Base-by-base conservation (phyloP, 2,329 filamentous ascomycete genomes). In the Fragosphaeria purpurea region DNA sequence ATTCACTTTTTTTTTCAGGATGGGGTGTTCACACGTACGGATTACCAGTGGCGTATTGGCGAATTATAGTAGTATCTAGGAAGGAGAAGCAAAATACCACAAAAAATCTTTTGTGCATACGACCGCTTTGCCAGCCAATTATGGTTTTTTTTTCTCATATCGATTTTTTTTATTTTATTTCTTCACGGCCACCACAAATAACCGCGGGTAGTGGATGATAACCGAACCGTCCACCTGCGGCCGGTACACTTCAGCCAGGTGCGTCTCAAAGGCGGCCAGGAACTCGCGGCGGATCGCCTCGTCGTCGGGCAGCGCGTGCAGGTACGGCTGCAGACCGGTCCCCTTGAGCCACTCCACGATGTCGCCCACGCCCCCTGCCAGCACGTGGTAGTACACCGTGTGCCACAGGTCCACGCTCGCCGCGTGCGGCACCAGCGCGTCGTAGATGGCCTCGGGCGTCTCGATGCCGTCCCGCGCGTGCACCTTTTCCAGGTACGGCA, bases 341-440 rank as follows among this genome's bases (percentile, higher is more conserved):
- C 75, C 74, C 55, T 72, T 74, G 4, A 82, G 73, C 79, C 79
- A 82, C 60, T 80, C 77, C 6, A 81, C 72, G 41, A 82, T 74
- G 1, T 67, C 72, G 10, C 61, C 54, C 22, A 74, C 74, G 30
- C 65, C 68, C 30, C 65, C 68, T 3, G 68, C 64, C 51, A 82
- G 59, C 1, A 70, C 61, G 59, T 82, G 78, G 32, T 72, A 63
- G 54, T 82, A 82, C 41, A 63, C 60, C 1, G 75, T 76, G 42
- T 73, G 69, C 74, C 77, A 82, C 1, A 81, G 60, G 54, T 78
- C 65, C 3, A 82, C 65, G 2, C 55, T 57, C 0, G 61, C 56
- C 48, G 68, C 71, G 2, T 71, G 48, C 13, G 70, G 70, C 0
- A 62, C 64, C 3, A 82, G 59, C 1, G 66, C 66, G 50, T 80